Percentiles rank a stretch among this genome's conserved stretches.
Evolutionary conservation across 306 rosid genomes (phyloP).

Genomic region (Cicer judaicum): DNA sequence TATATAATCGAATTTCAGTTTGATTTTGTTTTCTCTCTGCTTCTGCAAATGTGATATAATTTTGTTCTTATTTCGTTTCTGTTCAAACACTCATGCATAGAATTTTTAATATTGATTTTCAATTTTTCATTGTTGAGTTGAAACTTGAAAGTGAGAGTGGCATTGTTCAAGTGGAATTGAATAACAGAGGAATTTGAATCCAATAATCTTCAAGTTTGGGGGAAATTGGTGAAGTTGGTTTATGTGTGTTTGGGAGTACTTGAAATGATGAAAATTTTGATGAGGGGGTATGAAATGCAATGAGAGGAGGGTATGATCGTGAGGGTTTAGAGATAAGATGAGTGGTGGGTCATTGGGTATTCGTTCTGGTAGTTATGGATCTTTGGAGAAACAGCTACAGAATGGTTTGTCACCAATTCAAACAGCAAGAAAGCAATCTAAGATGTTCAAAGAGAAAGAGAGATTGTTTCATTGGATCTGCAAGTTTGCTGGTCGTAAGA

Average conservation of each 20-base stretch:
- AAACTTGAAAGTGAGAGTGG: slow-evolving; percentile 42
- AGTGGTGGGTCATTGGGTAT: slow-evolving; percentile 85
- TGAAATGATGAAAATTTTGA: slow-evolving; percentile 12
- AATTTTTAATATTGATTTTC: not conserved
- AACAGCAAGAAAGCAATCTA: slow-evolving; percentile 69
- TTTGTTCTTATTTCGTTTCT: not conserved
- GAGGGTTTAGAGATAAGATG: slow-evolving; percentile 67
- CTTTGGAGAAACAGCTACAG: slow-evolving; percentile 77
- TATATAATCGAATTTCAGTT: slow-evolving; percentile 17
- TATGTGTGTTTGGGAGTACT: slow-evolving; percentile 3
- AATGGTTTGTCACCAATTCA: slow-evolving; percentile 71
- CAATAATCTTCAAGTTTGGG: slow-evolving; percentile 38
- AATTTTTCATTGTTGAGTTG: slow-evolving; percentile 42
- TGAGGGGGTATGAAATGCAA: slow-evolving; percentile 56
- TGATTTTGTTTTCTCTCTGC: slow-evolving; percentile 22
- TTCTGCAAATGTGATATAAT: slow-evolving; percentile 11
- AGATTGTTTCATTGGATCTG: slow-evolving; percentile 75
- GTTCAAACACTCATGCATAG: not conserved
- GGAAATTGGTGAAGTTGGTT: slow-evolving; percentile 49
- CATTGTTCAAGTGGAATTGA: slow-evolving; percentile 50
- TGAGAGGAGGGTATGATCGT: slow-evolving; percentile 54
- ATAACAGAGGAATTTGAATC: slow-evolving; percentile 42
- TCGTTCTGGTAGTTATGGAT: slow-evolving; percentile 84
- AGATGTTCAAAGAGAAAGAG: slow-evolving; percentile 88
- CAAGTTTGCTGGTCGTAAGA: slow-evolving; percentile 81